Evolutionary conservation across 1,284 basidiomycete genomes (phyloP).

Genomic region (Marasmius fiardii): DNA sequence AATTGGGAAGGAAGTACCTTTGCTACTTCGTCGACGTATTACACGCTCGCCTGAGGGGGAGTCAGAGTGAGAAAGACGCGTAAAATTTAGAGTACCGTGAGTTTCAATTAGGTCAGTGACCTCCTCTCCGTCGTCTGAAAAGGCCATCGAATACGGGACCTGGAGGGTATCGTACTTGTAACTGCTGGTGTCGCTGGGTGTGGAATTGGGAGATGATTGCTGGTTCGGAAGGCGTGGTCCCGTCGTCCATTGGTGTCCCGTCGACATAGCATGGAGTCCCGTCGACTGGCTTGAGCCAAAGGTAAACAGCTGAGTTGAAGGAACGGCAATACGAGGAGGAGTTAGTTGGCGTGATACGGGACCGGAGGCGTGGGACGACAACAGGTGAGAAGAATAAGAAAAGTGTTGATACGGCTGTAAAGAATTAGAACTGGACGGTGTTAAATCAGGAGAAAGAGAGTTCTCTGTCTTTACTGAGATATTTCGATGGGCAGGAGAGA

Average conservation of each 20-base stretch:
- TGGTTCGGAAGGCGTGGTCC: not conserved
- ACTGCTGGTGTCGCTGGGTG: not conserved
- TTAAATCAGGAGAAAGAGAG: conserved; percentile 13
- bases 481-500: conserved; percentile 1
- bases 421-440: conserved; percentile 7
- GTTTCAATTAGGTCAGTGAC: conserved; percentile 41
- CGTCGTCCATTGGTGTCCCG: not conserved
- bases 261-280: not conserved
- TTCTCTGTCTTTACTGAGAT: conserved; percentile 13
- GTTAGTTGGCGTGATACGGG: conserved; percentile 3
- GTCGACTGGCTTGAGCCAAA: not conserved
- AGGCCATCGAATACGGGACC: conserved; percentile 32
- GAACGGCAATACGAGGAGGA: not conserved
- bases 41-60: conserved; percentile 41
- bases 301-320: not conserved
- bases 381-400: not conserved
- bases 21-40: conserved; percentile 63
- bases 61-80: conserved; percentile 17
- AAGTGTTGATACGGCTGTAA: conserved; percentile 4
- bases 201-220: not conserved
- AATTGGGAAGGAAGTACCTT: conserved; percentile 41
- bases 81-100: conserved; percentile 17
- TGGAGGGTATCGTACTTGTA: conserved; percentile 10
- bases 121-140: conserved; percentile 52
- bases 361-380: conserved; percentile 4